Evolutionary conservation across 2,329 filamentous ascomycete genomes (phyloP).

Genomic region (Ophiocordyceps camponoti-rufipedis): DNA sequence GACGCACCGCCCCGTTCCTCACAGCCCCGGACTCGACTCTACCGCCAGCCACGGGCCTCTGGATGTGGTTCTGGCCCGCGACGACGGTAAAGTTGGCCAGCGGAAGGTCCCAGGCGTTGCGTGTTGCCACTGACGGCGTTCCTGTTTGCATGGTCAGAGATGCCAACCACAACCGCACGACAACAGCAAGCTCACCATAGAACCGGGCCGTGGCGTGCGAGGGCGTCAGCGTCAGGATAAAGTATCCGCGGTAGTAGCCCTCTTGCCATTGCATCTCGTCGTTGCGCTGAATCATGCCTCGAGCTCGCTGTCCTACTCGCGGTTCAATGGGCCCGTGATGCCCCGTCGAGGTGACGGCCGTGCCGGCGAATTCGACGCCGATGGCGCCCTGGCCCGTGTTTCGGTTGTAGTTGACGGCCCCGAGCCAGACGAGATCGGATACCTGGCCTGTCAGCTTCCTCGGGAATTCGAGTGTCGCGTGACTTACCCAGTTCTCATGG

Average conservation of each 20-base stretch:
- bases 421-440: conserved; percentile 38
- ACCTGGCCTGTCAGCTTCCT: conserved; percentile 1
- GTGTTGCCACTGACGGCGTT: conserved; percentile 34
- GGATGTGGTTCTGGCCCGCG: conserved; percentile 39
- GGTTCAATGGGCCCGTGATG: conserved; percentile 40
- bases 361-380: conserved; percentile 47
- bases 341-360: conserved; percentile 43
- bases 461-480: neutral
- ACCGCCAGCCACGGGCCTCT: conserved; percentile 22
- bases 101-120: conserved; percentile 45
- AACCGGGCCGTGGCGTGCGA: conserved; percentile 42
- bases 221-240: conserved; percentile 39
- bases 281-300: conserved; percentile 29
- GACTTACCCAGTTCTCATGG: conserved; percentile 44
- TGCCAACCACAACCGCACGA: neutral
- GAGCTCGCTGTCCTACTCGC: conserved; percentile 26
- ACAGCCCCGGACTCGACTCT: conserved; percentile 34
- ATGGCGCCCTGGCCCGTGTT: conserved; percentile 34
- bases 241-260: conserved; percentile 57
- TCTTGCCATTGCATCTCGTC: conserved; percentile 56
- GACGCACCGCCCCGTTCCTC: conserved; percentile 23
- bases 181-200: conserved; percentile 28
- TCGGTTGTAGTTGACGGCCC: conserved; percentile 30
- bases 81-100: conserved; percentile 54
- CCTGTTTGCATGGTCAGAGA: conserved; percentile 6